Percentiles rank a stretch among this genome's conserved stretches.
These are phyloP conservation scores for Tetracladium setigerum DNA, from an alignment of 495 filamentous ascomycete genomes.

Conservation along the genomic window DNA sequence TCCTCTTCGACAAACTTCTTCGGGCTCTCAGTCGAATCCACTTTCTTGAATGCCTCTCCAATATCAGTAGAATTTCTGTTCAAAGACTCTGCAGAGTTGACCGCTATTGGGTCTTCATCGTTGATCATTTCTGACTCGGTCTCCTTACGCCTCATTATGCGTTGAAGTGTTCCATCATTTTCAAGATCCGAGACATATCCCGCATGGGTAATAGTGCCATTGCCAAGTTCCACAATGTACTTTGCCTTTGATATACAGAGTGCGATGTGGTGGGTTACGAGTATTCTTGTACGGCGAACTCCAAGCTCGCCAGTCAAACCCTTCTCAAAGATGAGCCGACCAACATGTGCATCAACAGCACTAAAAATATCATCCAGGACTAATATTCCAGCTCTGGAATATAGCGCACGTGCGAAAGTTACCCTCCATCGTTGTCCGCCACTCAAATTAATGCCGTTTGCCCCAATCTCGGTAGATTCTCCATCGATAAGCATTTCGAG, in stretches of 20 bases:
- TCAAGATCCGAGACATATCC: constrained; percentile 35
- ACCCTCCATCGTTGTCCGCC: constrained; percentile 67
- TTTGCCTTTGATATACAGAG: constrained; percentile 19
- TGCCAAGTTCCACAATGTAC: constrained; percentile 33
- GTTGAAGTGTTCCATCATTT: constrained; percentile 45
- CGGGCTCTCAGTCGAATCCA: constrained; percentile 20
- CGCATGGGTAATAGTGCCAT: constrained; percentile 41
- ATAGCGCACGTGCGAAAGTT: constrained; percentile 62
- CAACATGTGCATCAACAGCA: constrained; percentile 49
- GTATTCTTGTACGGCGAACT: constrained; percentile 38
- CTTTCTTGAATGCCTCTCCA: constrained; percentile 31
- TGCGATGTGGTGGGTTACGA: constrained; percentile 44
- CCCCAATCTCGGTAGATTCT: constrained; percentile 63
- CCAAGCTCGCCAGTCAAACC: constrained; percentile 41
- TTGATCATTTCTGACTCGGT: constrained; percentile 34
- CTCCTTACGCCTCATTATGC: constrained; percentile 52
- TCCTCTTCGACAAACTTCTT: constrained; percentile 53
- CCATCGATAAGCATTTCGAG: constrained; percentile 55
- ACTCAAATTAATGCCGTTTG: constrained; percentile 61
- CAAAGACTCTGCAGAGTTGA: constrained; percentile 33
- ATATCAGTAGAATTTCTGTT: constrained; percentile 10
- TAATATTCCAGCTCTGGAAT: constrained; percentile 55
- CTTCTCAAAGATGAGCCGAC: constrained; percentile 37
- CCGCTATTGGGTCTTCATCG: constrained; percentile 35
- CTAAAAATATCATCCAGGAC: constrained; percentile 65